Base-by-base conservation (phyloP, 441 rosid species). In the Pelargonium citronellum region DNA sequence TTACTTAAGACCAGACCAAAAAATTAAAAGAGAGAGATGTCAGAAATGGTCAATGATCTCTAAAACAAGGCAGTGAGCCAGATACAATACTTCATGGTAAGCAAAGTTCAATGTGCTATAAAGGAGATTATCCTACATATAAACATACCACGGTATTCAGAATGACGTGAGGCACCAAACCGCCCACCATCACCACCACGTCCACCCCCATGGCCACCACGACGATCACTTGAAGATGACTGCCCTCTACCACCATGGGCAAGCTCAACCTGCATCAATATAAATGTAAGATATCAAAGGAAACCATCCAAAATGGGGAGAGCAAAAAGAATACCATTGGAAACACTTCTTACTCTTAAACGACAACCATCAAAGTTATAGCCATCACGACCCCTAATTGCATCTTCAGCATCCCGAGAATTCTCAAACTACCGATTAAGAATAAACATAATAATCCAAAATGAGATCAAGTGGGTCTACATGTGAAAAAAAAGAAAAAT, bases 241-340 rank as follows among this genome's bases (percentile, higher is more conserved):
- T 80, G 96, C 55, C 96, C 91, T 76, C 96, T 81, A 68, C 97
- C 97, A 77, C 98, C 98, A 87, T 89, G 98, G 58, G 98, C 96
- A 78, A 93, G 95, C 80, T 93, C 98, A 80, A 93, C 95, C 98
- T 93, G 78, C 79, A 77, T 11, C 75, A 24, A 77, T 27, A 34
- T 1, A 15, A 67, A 37, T 19, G 72, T 67, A 66, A 73, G 64
- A 78, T 61, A 58, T 46, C 9, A 65, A 53, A 5, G 62, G 16
- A 67, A 70, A 73, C 11, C 20, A 20, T 20, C 7, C 27, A 20
- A 16, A 66, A n/a, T 53, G 16, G 17, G 9, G 15, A 67, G 73
- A 11, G 46, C n/a, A 34, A 5, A 44, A 1, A 12, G 22, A 60
- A 74, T 51, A 13, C 67, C 13, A n/a, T 24, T 17, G 41, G 39